Conservation (phyloP, 352 stramenopile species). For the Pythium rishiriense region DNA sequence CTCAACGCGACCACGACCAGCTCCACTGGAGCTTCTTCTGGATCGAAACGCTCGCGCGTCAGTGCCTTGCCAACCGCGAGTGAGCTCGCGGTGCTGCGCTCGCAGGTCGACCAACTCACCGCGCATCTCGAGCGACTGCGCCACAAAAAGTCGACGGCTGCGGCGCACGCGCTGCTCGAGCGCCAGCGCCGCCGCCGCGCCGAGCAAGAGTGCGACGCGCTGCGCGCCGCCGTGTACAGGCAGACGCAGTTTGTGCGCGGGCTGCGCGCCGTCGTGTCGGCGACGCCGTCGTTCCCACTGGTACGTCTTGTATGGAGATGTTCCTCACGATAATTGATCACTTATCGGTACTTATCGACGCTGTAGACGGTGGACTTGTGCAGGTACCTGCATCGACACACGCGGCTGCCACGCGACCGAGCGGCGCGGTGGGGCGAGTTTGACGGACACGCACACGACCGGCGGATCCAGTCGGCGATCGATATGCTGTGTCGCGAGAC, state of each 20-base stretch:
- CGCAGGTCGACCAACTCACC: no score
- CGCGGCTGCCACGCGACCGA: slow-evolving; percentile 10
- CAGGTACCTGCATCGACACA: slow-evolving; percentile 15
- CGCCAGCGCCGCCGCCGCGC: no score
- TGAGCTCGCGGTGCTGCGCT: no score
- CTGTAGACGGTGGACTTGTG: neutral
- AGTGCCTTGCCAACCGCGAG: no score
- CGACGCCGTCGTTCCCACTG: slow-evolving; percentile 6
- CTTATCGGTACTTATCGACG: no score
- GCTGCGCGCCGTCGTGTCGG: slow-evolving; percentile 10
- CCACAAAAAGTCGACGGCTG: no score
- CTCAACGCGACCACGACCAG: no score
- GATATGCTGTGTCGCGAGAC: slow-evolving; percentile 10
- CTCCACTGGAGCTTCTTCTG: no score
- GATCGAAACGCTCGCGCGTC: no score
- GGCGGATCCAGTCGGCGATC: slow-evolving; percentile 3
- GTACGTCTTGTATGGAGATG: neutral
- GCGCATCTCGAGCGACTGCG: no score
- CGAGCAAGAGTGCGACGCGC: neutral
- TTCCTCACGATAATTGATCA: neutral
- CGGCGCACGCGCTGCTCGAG: no score
- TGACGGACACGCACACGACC: neutral
- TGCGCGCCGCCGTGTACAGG: slow-evolving; percentile 10
- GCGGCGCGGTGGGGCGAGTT: slow-evolving; percentile 3
- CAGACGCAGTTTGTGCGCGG: slow-evolving; percentile 1